Percentiles rank a stretch among this genome's conserved stretches.
These are phyloP conservation scores for Russula foetens DNA, from an alignment of 768 basidiomycete genomes.

Conservation along the genomic window DNA sequence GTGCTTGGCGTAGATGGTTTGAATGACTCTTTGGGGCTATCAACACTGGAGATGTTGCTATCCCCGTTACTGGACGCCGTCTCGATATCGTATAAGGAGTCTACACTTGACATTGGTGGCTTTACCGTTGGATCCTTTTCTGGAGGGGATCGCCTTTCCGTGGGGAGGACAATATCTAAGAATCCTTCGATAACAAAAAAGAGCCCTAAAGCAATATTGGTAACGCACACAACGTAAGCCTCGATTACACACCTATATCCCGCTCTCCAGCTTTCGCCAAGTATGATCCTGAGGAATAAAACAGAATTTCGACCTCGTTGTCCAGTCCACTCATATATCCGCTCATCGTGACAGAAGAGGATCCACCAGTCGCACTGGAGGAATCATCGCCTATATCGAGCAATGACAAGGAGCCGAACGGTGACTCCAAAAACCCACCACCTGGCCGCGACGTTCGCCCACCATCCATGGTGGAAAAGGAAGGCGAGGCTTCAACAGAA, in stretches of 20 bases:
- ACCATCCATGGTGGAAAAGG: constrained; percentile 40
- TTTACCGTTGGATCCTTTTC: constrained; percentile 9
- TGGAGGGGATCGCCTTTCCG: constrained; percentile 24
- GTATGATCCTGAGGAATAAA: constrained; percentile 79
- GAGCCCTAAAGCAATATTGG: constrained; percentile 39
- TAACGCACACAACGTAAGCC: not conserved
- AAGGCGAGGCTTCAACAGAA: constrained; percentile 60
- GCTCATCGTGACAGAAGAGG: constrained; percentile 38
- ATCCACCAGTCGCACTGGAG: constrained; percentile 56
- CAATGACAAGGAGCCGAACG: constrained; percentile 67
- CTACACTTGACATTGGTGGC: constrained; percentile 7
- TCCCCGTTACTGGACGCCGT: constrained; percentile 9
- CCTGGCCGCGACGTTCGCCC: constrained; percentile 25
- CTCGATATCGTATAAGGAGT: constrained; percentile 15
- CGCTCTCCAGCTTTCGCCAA: constrained; percentile 86
- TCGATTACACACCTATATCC: constrained; percentile 54
- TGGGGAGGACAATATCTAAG: constrained; percentile 80
- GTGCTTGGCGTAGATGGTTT: constrained; percentile 22
- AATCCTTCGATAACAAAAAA: constrained; percentile 97
- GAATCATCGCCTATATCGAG: constrained; percentile 63
- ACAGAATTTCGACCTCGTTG: constrained; percentile 94
- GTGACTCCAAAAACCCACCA: constrained; percentile 43
- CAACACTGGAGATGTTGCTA: constrained; percentile 10
- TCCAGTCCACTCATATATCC: constrained; percentile 77
- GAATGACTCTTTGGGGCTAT: constrained; percentile 7